phyloP scores from a whole-genome alignment of 2,329 filamentous ascomycete species.

The Nannizziopsis barbatae region DNA sequence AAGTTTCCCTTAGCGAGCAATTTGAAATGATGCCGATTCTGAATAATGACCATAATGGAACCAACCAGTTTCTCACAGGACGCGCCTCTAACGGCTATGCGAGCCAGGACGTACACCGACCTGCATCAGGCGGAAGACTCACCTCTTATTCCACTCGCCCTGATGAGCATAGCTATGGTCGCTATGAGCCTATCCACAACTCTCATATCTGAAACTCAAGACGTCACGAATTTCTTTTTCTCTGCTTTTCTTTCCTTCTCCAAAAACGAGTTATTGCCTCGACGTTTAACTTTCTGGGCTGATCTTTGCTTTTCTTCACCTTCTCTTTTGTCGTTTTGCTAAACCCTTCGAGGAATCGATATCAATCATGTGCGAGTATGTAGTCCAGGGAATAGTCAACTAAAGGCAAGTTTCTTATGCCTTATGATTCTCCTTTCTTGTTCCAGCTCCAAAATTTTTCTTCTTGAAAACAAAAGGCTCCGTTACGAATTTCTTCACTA shows the following conservation, averaged over 20 bases:
- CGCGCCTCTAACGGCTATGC: slow-evolving; percentile 16
- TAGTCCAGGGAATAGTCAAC: not conserved
- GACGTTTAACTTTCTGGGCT: not conserved
- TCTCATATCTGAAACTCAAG: slow-evolving; percentile 24
- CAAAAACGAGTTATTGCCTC: not conserved
- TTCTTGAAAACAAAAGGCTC: not conserved
- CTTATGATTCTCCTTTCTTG: not conserved
- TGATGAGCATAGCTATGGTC: slow-evolving; percentile 22
- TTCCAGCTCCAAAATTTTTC: not conserved
- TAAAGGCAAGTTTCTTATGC: not conserved
- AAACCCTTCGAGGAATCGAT: not conserved
- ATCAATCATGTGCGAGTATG: not conserved
- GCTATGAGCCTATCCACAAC: slow-evolving; percentile 26
- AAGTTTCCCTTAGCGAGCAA: slow-evolving; percentile 21
- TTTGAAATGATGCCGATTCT: slow-evolving; percentile 26
- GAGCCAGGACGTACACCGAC: slow-evolving; percentile 18
- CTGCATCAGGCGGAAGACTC: slow-evolving; percentile 22
- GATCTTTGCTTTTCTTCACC: not conserved
- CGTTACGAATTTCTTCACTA: no score
- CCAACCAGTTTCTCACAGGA: slow-evolving; percentile 18
- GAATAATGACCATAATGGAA: slow-evolving; percentile 21
- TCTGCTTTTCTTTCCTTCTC: slow-evolving; percentile 17
- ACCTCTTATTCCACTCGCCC: slow-evolving; percentile 24
- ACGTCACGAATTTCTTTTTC: slow-evolving; percentile 2
- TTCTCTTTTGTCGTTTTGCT: not conserved